Base-by-base conservation (phyloP, 805 yeast genomes). In the Ogataea neopini region DNA sequence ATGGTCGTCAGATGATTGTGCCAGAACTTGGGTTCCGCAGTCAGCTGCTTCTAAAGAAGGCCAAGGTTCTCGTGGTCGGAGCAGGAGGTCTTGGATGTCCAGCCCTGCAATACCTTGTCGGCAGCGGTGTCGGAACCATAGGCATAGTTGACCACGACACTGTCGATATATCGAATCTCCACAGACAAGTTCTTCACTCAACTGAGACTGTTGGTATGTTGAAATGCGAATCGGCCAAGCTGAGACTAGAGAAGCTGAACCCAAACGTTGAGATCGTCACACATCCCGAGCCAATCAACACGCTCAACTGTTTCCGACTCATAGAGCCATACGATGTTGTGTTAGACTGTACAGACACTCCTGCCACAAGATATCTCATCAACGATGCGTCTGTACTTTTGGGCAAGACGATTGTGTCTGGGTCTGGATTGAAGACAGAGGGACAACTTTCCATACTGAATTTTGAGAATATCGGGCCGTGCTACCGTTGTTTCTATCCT, bases 71-170 rank as follows among this genome's bases (percentile, higher is more conserved):
- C 20, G 91, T 94, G 0, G 75, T 94, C 6, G 99, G 99, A 1
- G 97, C 97, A 0, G 99, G 99, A 9, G 99, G 99, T 0, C 72
- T 94, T 6, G 98, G 99, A 0, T 85, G 95, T 56, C 97, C 99
- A 0, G 95, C 95, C 0, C 65, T 92, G 41, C 73, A 87, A 36
- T 94, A 94, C 61, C 67, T 94, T 2, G 83, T 84, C 0, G 97
- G 95, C 0, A 86, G 96, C 0, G 99, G 99, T 4, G 70, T 92
- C 3, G 98, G 96, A 1, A 64, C 69, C 2, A 73, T 94, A 18
- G 97, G 97, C 3, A 86, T 94, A 13, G 84, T 90, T 1, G 99
- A 94, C 67, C 79, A 82, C 58, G 99, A 94, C 64, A 62, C 64
- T 0, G 97, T 94, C 0, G 97, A 92, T 55, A 66, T 69, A 0